phyloP scores from a whole-genome alignment of 176 grass and related monocot genomes.

The Aegilops speltoides region DNA sequence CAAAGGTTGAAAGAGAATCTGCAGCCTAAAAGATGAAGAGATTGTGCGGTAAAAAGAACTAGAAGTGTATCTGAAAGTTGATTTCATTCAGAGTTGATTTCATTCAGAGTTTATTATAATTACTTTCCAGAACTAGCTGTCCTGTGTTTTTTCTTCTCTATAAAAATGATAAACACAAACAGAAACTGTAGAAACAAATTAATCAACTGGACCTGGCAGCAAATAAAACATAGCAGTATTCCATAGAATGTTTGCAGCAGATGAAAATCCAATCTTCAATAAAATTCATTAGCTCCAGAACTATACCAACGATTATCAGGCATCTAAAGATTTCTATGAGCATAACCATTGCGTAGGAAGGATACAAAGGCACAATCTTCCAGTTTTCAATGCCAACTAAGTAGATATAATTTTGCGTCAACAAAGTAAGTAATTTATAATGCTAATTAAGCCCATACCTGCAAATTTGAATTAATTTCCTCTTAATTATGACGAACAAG shows the following conservation, averaged over 20 bases:
- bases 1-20: background rate
- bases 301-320: background rate
- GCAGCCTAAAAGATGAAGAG: background rate
- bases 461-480: background rate
- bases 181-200: background rate
- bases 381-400: background rate
- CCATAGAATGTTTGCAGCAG: background rate
- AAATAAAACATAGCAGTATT: background rate
- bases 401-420: background rate
- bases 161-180: background rate
- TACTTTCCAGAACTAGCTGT: background rate
- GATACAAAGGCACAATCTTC: background rate
- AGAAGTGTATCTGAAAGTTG: background rate
- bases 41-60: background rate
- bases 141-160: background rate
- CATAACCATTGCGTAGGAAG: too few species aligned
- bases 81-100: background rate
- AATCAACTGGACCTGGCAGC: background rate
- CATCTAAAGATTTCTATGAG: background rate
- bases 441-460: background rate
- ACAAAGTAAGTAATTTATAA: background rate
- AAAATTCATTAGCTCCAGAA: background rate
- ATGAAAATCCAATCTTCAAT: background rate
- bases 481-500: background rate
- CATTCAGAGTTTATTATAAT: background rate